Evolutionary conservation across 306 rosid genomes (phyloP).

Genomic region (Prunus fruticosa): DNA sequence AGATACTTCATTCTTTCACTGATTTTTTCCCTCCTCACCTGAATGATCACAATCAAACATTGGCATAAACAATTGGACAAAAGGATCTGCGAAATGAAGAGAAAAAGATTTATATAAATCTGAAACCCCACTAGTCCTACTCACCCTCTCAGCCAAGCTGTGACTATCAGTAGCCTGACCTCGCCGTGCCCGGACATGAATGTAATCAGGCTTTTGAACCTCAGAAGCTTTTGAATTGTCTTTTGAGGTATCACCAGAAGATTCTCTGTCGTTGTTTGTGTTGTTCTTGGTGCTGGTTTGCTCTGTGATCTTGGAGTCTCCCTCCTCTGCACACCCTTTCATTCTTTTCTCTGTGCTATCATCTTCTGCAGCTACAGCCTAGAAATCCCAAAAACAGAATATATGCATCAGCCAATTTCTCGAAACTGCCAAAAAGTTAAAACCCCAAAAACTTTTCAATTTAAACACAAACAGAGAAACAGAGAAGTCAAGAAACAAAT

Average conservation of each 20-base stretch:
- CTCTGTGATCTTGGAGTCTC: conserved; percentile 60
- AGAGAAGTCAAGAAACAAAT: no score
- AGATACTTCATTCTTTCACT: conserved; percentile 95
- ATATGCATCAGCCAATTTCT: background rate
- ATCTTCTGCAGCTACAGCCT: conserved; percentile 53
- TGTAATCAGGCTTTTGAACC: conserved; percentile 77
- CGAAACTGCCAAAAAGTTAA: background rate
- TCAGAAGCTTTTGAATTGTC: conserved; percentile 80
- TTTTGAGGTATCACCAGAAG: conserved; percentile 53
- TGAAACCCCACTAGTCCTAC: conserved; percentile 6
- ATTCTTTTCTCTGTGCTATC: conserved; percentile 48
- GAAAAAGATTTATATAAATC: background rate
- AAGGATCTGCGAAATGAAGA: background rate
- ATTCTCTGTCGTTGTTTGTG: conserved; percentile 40
- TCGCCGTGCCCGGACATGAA: conserved; percentile 90
- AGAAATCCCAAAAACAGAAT: background rate
- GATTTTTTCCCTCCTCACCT: conserved; percentile 95
- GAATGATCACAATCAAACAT: conserved; percentile 11
- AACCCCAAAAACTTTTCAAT: background rate
- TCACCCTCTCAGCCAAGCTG: conserved; percentile 92
- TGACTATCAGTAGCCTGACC: conserved; percentile 99
- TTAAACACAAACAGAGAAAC: background rate
- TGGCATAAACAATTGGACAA: background rate
- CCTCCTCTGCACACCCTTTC: conserved; percentile 58
- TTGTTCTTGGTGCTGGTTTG: conserved; percentile 39